Evolutionary conservation across 768 basidiomycete species (phyloP).

Genomic region (Lactarius tabidus): DNA sequence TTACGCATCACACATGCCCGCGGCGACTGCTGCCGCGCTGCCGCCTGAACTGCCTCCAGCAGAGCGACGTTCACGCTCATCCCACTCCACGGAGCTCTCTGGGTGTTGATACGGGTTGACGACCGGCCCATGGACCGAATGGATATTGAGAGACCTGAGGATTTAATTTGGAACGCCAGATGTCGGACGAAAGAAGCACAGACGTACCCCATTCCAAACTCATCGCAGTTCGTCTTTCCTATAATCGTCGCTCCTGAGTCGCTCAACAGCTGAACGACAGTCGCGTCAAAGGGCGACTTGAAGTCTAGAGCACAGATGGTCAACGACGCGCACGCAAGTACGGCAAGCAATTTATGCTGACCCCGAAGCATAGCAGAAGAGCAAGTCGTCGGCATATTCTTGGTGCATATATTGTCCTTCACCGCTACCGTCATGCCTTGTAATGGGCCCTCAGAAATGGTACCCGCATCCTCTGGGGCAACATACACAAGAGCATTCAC

Average conservation of each 20-base stretch:
- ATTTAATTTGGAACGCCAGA: not conserved
- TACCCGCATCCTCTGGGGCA: constrained; percentile 11
- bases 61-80: constrained; percentile 44
- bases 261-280: constrained; percentile 64
- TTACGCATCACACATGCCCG: constrained; percentile 79
- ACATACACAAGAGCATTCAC: constrained; percentile 55
- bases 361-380: constrained; percentile 72
- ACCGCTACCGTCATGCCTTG: constrained; percentile 55
- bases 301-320: constrained; percentile 48
- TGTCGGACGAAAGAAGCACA: not conserved
- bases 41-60: constrained; percentile 96
- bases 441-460: constrained; percentile 32
- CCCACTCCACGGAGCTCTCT: constrained; percentile 28
- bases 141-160: constrained; percentile 67
- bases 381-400: constrained; percentile 63
- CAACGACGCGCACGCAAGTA: not conserved
- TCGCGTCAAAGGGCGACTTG: constrained; percentile 79
- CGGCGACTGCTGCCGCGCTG: constrained; percentile 89
- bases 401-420: constrained; percentile 86
- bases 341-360: constrained; percentile 29
- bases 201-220: constrained; percentile 95
- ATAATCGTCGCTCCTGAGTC: constrained; percentile 63
- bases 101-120: constrained; percentile 60
- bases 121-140: constrained; percentile 73
- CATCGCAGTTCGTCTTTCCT: constrained; percentile 94